Base-by-base conservation (phyloP, 352 stramenopile species). In the Globisporangium paddicum region DNA sequence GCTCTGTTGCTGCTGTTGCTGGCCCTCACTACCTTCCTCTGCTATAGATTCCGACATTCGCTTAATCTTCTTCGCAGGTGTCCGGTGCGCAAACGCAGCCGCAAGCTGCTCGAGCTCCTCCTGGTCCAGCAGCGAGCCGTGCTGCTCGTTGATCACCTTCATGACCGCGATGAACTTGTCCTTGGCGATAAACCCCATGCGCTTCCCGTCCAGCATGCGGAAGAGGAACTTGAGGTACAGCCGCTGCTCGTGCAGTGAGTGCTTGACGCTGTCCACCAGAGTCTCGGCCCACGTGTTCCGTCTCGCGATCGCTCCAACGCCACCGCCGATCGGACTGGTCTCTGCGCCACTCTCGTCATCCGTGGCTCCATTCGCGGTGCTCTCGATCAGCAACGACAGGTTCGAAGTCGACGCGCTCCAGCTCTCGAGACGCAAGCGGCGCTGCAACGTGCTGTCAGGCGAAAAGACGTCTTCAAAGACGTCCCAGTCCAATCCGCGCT, bases 401-500 rank as follows among this genome's bases (percentile, higher is more conserved):
- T 82, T 86, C 14, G 73, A 68, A 30, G 63, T 77, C 16, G 81
- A 91, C 11, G 78, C 76, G 42, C 61, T 82, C 7, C 82, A 69
- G 48, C 75, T 90, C 13, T 80, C 69, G 55, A 90, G 68, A 68
- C 72, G 85, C 25, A 93, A 55, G 9, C 69, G 78, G 1, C 80
- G 66, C 63, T 90, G 79, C 26, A 73, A 72, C 10, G 80, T 84
- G 56, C 77, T 89, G 41, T 89, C 77, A 3, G 72, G 72, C 0
- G 82, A 90, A 35, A 93, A 90, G 23, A 87, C 85, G 56, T 90
- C 82, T 45, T 90, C 78, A 59, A 93, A 93, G 18, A 93, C 80
- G 14, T 73, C 62, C 80, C 80, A 93, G 32, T 79, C 69, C 19
- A 92, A 60, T 8, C 77, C 73, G 11, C 71, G 71, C 14, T 61